These are phyloP conservation scores for Schoenoplectus tabernaemontani DNA, from an alignment of 202 grass and related monocot species.

Conservation along the genomic window DNA sequence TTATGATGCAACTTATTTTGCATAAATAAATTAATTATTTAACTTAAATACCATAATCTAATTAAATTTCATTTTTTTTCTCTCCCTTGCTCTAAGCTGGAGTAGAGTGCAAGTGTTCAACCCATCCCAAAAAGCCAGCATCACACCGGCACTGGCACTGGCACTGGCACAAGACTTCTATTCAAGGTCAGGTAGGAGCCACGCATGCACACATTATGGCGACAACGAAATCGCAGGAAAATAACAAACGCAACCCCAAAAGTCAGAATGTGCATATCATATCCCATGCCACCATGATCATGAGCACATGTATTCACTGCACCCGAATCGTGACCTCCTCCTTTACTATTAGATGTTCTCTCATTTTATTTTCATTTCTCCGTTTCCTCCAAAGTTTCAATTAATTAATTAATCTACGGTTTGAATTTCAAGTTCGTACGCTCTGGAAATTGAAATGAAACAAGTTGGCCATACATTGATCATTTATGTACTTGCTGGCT, in stretches of 20 bases:
- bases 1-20: too few relatives aligned
- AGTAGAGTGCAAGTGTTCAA: neutral
- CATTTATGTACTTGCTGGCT: slow-evolving; percentile 11
- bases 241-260: neutral
- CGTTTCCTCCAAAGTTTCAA: neutral
- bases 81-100: neutral
- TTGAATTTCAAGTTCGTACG: neutral
- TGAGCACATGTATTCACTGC: slow-evolving; percentile 4
- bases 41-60: too few relatives aligned
- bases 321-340: neutral
- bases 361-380: neutral
- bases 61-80: too few relatives aligned
- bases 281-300: neutral
- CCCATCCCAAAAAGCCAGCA: too few relatives aligned
- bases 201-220: neutral
- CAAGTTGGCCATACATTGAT: neutral
- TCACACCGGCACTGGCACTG: neutral
- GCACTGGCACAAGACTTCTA: neutral
- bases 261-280: slow-evolving; percentile 3
- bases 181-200: neutral
- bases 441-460: neutral
- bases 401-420: neutral
- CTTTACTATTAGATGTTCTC: neutral
- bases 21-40: too few relatives aligned
- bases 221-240: neutral